Evolutionary conservation across 805 yeast genomes (phyloP), one percentile per base, ranked within the genome.

Genomic region (Komagataella populi): DNA sequence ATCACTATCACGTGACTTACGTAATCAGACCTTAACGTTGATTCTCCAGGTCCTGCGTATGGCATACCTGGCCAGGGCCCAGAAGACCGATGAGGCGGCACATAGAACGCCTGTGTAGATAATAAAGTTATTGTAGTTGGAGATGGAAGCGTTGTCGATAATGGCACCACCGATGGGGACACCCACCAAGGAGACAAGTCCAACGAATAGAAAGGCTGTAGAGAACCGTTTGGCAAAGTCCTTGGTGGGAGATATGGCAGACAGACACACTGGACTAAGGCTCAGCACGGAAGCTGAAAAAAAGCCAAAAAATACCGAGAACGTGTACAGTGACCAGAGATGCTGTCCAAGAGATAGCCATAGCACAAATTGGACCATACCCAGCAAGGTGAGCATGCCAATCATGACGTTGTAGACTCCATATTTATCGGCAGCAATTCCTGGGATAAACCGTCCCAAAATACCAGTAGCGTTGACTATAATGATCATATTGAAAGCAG

Each of bases 161-260:
- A 66, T 64, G 7, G 65, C 57, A 55, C 70, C 70, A 7, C 59
- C 74, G 51, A 24, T 63, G 12, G 50, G 66, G 52, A 60, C 46
- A 58, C 62, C 47, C 57, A 48, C 61, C 54, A 52, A 64, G 54
- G 70, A 71, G 47, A 67, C 57, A 45, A 63, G 44, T 6, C 70
- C 67, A 48, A 66, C 49, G 48, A 69, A 52, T 52, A 59, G 51
- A 60, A 76, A 81, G 59, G 77, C 69, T n/a, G 86, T 73, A 0
- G 87, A 87, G 56, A 78, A 84, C 20, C 83, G 65, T 55, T 76
- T 78, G 8, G 88, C 89, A 60, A 83, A 83, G 50, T 80, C 77
- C 52, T 71, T 69, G 0, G 80, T 78, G 6, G 74, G 75, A 17
- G 82, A 74, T 17, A 83, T 74, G 46, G 74, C 72, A 0, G 81